phyloP scores from a whole-genome alignment of 805 yeast genomes.

The Kuraishia capsulata region DNA sequence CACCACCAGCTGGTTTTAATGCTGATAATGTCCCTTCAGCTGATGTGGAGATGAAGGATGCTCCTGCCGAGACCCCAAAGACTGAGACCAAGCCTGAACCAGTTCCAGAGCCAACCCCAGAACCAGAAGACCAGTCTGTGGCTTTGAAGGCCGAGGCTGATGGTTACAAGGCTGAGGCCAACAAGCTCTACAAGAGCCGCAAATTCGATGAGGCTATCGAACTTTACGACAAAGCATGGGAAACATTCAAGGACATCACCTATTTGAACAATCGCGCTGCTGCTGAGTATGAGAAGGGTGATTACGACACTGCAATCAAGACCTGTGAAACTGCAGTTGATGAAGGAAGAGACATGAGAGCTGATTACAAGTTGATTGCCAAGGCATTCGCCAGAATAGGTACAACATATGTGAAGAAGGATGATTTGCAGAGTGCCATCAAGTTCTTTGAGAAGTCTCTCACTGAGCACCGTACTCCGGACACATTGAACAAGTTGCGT shows the following conservation, averaged over 20 bases:
- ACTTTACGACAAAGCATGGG: slow-evolving; percentile 82
- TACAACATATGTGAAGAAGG: slow-evolving; percentile 66
- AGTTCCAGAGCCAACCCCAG: slow-evolving; percentile 8
- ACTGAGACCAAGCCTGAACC: slow-evolving; percentile 23
- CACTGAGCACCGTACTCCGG: slow-evolving; percentile 97
- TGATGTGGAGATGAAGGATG: slow-evolving; percentile 28
- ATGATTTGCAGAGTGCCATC: slow-evolving; percentile 64
- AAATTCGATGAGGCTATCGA: slow-evolving; percentile 91
- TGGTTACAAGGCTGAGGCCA: slow-evolving; percentile 75
- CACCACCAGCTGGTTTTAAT: slow-evolving; percentile 12
- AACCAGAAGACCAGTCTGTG: slow-evolving; percentile 17
- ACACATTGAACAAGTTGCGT: slow-evolving; percentile 80
- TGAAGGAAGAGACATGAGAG: slow-evolving; percentile 80
- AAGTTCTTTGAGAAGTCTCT: slow-evolving; percentile 80
- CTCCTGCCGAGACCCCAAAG: slow-evolving; percentile 16
- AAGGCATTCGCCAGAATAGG: slow-evolving; percentile 93
- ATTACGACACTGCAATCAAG: slow-evolving; percentile 72
- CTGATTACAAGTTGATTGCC: slow-evolving; percentile 87
- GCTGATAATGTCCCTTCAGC: slow-evolving; percentile 13
- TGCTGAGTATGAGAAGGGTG: slow-evolving; percentile 95
- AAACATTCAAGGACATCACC: slow-evolving; percentile 72
- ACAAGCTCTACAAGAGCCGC: slow-evolving; percentile 74
- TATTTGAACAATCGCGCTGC: slow-evolving; percentile 95
- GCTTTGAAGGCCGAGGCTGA: slow-evolving; percentile 45
- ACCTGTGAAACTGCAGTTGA: slow-evolving; percentile 82